Conservation (phyloP, 2,329 filamentous ascomycete species). For the Trematosphaeria pertusa region DNA sequence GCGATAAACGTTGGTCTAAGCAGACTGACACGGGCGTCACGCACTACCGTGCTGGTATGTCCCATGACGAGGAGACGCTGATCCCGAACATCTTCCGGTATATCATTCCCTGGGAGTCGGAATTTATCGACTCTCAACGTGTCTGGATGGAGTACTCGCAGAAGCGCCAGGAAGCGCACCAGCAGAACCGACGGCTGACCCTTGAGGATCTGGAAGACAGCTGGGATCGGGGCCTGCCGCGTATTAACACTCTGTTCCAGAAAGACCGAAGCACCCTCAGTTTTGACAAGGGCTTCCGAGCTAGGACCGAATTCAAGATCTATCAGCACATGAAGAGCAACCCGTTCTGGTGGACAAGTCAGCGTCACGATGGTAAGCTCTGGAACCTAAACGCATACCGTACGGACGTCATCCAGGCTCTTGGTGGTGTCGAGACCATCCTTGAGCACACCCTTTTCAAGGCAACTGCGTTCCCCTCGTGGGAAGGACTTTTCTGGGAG, state of each 20-base stretch:
- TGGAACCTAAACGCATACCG: slow-evolving; percentile 97
- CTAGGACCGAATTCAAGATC: slow-evolving; percentile 94
- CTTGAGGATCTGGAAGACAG: slow-evolving; percentile 97
- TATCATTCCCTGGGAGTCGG: slow-evolving; percentile 98
- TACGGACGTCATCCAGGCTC: slow-evolving; percentile 94
- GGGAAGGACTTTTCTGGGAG: slow-evolving; percentile 96
- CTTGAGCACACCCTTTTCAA: slow-evolving; percentile 97
- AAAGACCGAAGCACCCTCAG: slow-evolving; percentile 96
- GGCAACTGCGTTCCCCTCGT: slow-evolving; percentile 93
- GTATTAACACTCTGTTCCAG: slow-evolving; percentile 99
- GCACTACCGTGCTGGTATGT: slow-evolving; percentile 97
- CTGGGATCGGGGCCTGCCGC: slow-evolving; percentile 95
- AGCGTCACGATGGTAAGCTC: slow-evolving; percentile 94
- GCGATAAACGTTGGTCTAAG: slow-evolving; percentile 97
- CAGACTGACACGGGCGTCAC: slow-evolving; percentile 97
- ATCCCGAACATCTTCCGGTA: slow-evolving; percentile 99
- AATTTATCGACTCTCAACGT: slow-evolving; percentile 98
- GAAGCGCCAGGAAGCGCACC: slow-evolving; percentile 94
- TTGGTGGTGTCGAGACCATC: slow-evolving; percentile 97
- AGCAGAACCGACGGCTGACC: slow-evolving; percentile 93
- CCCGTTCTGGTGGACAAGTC: slow-evolving; percentile 99
- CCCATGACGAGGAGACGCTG: slow-evolving; percentile 94
- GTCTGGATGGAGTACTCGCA: slow-evolving; percentile 99
- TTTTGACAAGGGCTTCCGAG: slow-evolving; percentile 98
- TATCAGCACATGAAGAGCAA: slow-evolving; percentile 99